These are phyloP conservation scores for Pyrenopolyporus hunteri DNA, from an alignment of 495 filamentous ascomycete genomes.

Conservation along the genomic window DNA sequence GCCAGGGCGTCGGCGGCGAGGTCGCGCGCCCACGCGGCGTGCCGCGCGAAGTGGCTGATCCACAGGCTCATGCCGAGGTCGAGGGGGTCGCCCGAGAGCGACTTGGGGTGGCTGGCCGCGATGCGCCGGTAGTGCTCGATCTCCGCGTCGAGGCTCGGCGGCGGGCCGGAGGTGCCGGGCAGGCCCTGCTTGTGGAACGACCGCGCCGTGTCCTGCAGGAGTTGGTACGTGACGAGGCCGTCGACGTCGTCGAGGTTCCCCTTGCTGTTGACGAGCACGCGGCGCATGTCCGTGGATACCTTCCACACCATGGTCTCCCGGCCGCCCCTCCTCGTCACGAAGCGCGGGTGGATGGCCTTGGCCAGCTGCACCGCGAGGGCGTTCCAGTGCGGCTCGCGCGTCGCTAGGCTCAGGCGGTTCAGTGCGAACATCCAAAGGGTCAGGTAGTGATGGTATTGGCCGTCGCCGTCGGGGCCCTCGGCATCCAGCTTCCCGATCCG, in stretches of 20 bases:
- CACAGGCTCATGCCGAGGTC: constrained; percentile 73
- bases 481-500: constrained; percentile 66
- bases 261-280: constrained; percentile 59
- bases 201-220: constrained; percentile 57
- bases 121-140: constrained; percentile 64
- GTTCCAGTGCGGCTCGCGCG: constrained; percentile 58
- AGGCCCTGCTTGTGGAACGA: constrained; percentile 32
- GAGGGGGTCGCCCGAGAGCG: constrained; percentile 59
- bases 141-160: constrained; percentile 52
- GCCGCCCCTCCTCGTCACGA: constrained; percentile 52
- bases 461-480: constrained; percentile 62
- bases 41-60: constrained; percentile 63
- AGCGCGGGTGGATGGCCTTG: constrained; percentile 63
- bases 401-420: constrained; percentile 62
- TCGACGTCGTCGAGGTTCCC: constrained; percentile 68
- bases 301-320: constrained; percentile 66
- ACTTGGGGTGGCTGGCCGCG: constrained; percentile 57
- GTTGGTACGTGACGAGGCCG: constrained; percentile 62
- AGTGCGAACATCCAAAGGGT: constrained; percentile 76
- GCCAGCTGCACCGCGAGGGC: constrained; percentile 62
- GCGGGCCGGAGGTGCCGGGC: not conserved
- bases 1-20: constrained; percentile 54
- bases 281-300: constrained; percentile 59
- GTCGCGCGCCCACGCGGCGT: constrained; percentile 57
- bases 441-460: constrained; percentile 72